Evolutionary conservation across 1,284 basidiomycete genomes (phyloP).

Genomic region (Grifola frondosa): DNA sequence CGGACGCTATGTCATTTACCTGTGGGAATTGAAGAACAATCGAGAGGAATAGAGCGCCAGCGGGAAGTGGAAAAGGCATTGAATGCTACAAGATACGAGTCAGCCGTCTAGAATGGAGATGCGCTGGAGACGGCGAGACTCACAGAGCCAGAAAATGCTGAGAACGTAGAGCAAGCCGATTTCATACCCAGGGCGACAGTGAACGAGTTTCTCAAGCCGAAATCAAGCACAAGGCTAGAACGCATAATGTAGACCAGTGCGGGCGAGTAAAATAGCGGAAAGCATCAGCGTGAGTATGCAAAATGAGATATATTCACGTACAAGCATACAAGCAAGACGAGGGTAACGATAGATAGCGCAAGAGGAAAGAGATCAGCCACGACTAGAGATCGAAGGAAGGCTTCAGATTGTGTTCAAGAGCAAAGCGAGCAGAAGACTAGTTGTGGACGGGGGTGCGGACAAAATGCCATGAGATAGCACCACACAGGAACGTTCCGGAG

Average conservation of each 20-base stretch:
- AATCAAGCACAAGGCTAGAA: slow-evolving; percentile 43
- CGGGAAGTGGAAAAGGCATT: slow-evolving; percentile 60
- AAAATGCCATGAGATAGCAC: too few relatives aligned
- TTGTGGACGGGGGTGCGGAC: too few relatives aligned
- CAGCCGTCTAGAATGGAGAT: neutral
- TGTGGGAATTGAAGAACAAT: slow-evolving; percentile 47
- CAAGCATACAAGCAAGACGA: slow-evolving; percentile 43
- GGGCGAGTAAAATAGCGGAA: neutral
- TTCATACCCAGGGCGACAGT: slow-evolving; percentile 48
- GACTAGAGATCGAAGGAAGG: too few relatives aligned
- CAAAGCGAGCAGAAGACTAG: neutral
- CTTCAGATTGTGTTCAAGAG: neutral
- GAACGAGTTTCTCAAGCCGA: slow-evolving; percentile 40
- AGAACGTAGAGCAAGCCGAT: slow-evolving; percentile 46
- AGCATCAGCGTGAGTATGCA: too few relatives aligned
- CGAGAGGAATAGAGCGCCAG: slow-evolving; percentile 48
- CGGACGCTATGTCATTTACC: slow-evolving; percentile 31
- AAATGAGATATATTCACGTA: slow-evolving; percentile 27
- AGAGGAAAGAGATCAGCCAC: slow-evolving; percentile 60
- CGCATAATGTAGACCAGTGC: neutral
- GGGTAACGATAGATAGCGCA: slow-evolving; percentile 51
- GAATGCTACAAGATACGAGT: slow-evolving; percentile 40
- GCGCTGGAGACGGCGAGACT: slow-evolving; percentile 15
- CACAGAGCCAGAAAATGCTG: slow-evolving; percentile 55
- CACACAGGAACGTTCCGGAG: too few relatives aligned